A percentile compares a stretch with the other conserved stretches of the same genome.
phyloP scores from a whole-genome alignment of 164 flowering plant species.

The Taxillus chinensis region DNA sequence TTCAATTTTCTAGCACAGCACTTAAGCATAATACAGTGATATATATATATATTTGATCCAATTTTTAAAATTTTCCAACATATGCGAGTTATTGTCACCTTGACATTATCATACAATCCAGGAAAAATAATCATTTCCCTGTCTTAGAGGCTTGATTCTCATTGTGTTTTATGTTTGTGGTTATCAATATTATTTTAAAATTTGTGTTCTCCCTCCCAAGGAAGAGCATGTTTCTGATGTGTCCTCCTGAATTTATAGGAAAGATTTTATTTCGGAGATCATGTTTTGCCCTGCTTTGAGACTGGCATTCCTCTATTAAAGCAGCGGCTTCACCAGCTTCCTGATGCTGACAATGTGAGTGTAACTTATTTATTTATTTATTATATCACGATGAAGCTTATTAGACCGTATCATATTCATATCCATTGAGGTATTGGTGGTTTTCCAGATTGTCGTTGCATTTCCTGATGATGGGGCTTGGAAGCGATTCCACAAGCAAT shows the following conservation, averaged over 20 bases:
- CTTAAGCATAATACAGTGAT: no score
- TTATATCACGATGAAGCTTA: not conserved
- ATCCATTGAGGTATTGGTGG: not conserved
- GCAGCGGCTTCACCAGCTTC: constrained; percentile 6
- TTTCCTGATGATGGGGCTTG: constrained; percentile 7
- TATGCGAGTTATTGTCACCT: no score
- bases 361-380: not conserved
- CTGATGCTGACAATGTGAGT: constrained; percentile 6
- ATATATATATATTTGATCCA: no score
- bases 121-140: no score
- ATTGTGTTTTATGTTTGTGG: no score
- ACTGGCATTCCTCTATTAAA: constrained; percentile 1
- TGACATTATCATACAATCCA: no score
- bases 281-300: constrained; percentile 6
- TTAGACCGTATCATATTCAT: not conserved
- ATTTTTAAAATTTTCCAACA: no score
- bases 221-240: not conserved
- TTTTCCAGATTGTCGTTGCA: constrained; percentile 2
- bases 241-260: not conserved
- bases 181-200: no score
- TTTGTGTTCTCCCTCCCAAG: not conserved
- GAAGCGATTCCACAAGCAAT: constrained; percentile 7
- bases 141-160: no score
- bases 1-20: no score
- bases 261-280: constrained; percentile 4